Evolutionary conservation across 768 basidiomycete genomes (phyloP).

Genomic region (Kwoniella sp.): DNA sequence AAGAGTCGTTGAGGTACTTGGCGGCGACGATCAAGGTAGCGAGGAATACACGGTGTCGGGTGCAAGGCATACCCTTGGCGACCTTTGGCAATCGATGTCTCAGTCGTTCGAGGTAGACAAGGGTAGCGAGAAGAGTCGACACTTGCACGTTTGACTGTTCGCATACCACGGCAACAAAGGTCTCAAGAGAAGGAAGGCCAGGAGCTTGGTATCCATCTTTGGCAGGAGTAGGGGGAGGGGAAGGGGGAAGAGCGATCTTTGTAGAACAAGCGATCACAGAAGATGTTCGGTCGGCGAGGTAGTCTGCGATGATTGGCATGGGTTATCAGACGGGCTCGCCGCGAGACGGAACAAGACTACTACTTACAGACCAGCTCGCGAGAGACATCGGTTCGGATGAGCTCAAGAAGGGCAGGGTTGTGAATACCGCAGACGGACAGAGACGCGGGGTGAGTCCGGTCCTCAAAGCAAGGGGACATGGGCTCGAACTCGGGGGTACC

Average conservation of each 20-base stretch:
- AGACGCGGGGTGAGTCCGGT: constrained; percentile 54
- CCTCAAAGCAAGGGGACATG: constrained; percentile 50
- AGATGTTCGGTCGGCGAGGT: constrained; percentile 76
- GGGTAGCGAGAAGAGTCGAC: constrained; percentile 82
- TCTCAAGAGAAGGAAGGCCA: constrained; percentile 71
- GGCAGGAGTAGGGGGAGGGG: constrained; percentile 70
- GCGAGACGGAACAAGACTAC: not conserved
- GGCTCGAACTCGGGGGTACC: constrained; percentile 49
- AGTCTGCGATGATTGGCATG: constrained; percentile 50
- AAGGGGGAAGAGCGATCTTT: constrained; percentile 60
- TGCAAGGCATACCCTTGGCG: constrained; percentile 72
- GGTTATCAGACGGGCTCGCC: not conserved
- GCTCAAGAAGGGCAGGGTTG: constrained; percentile 75
- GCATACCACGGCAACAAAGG: constrained; percentile 83
- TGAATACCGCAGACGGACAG: constrained; percentile 61
- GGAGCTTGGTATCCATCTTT: constrained; percentile 57
- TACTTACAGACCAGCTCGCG: constrained; percentile 74
- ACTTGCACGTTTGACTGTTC: constrained; percentile 85
- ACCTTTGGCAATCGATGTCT: constrained; percentile 74
- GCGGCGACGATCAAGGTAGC: constrained; percentile 84
- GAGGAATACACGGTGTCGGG: constrained; percentile 84
- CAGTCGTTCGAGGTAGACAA: constrained; percentile 89
- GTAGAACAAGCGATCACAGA: constrained; percentile 66
- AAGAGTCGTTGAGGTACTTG: constrained; percentile 89
- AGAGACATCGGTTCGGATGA: constrained; percentile 76